Percentiles rank a stretch among this genome's conserved stretches.
phyloP scores from a whole-genome alignment of 2,329 filamentous ascomycete genomes.

The Monilinia aucupariae region DNA sequence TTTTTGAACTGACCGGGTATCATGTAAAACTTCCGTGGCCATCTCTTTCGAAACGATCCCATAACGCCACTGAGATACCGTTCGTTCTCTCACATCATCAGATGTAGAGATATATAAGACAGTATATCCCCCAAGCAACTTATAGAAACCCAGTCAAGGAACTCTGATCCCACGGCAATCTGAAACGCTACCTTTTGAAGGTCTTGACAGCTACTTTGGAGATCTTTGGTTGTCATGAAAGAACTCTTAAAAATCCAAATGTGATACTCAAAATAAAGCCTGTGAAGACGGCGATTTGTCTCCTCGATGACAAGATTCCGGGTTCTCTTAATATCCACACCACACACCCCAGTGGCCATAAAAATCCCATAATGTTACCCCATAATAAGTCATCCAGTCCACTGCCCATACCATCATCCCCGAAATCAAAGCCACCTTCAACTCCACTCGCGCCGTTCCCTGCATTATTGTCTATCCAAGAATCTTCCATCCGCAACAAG shows the following conservation, averaged over 20 bases:
- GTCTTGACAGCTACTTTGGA: not conserved
- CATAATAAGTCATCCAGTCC: conserved; percentile 79
- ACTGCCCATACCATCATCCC: conserved; percentile 37
- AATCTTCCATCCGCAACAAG: conserved; percentile 75
- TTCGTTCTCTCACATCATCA: not conserved
- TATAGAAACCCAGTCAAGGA: not conserved
- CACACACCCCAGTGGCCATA: conserved; percentile 84
- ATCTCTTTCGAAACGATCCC: not conserved
- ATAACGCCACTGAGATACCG: not conserved
- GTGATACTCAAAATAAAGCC: conserved; percentile 75
- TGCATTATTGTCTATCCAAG: conserved; percentile 75
- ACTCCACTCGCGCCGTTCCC: conserved; percentile 38
- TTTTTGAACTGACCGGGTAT: conserved; percentile 2
- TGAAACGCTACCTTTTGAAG: no score
- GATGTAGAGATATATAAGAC: not conserved
- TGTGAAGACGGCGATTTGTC: conserved; percentile 79
- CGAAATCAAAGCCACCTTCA: conserved; percentile 36
- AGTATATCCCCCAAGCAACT: not conserved
- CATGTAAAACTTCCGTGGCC: not conserved
- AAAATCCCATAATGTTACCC: conserved; percentile 86
- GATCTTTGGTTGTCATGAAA: conserved; percentile 25
- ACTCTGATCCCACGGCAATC: not conserved
- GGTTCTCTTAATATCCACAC: conserved; percentile 83
- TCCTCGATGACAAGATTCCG: conserved; percentile 77
- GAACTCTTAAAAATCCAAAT: conserved; percentile 59